Evolutionary conservation across 495 filamentous ascomycete genomes (phyloP).

Genomic region (Aspergillus bridgeri): DNA sequence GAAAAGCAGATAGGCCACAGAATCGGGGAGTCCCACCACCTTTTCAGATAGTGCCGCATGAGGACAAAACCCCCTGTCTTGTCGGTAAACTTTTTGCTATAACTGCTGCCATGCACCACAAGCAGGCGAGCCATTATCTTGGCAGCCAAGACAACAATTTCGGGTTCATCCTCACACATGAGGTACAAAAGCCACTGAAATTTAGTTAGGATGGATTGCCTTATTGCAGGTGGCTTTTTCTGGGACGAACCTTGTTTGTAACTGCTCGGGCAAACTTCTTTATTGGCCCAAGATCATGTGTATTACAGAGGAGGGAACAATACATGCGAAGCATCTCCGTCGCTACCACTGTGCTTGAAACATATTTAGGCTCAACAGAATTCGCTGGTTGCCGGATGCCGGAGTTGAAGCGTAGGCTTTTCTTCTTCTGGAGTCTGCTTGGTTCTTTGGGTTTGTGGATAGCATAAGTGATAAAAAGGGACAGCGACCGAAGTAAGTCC

Average conservation of each 20-base stretch:
- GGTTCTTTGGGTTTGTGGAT: slow-evolving; percentile 63
- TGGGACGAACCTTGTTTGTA: slow-evolving; percentile 78
- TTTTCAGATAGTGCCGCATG: slow-evolving; percentile 73
- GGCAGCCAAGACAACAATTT: slow-evolving; percentile 74
- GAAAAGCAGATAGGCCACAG: slow-evolving; percentile 90
- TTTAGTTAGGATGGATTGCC: slow-evolving; percentile 5
- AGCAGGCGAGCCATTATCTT: slow-evolving; percentile 88
- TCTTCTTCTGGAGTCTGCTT: slow-evolving; percentile 46
- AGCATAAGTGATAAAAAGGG: slow-evolving; percentile 89
- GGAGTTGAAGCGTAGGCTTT: slow-evolving; percentile 43
- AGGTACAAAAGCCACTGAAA: slow-evolving; percentile 90
- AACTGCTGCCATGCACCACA: slow-evolving; percentile 70
- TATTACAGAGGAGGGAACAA: slow-evolving; percentile 74
- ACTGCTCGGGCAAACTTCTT: slow-evolving; percentile 91
- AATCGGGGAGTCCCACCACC: slow-evolving; percentile 83
- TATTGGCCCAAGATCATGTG: slow-evolving; percentile 59
- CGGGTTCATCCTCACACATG: slow-evolving; percentile 79
- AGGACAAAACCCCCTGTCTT: slow-evolving; percentile 85
- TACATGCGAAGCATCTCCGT: slow-evolving; percentile 78
- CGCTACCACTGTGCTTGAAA: slow-evolving; percentile 56
- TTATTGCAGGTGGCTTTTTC: neutral
- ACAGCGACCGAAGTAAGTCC: slow-evolving; percentile 80
- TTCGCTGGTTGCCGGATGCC: slow-evolving; percentile 24
- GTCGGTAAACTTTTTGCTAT: slow-evolving; percentile 77
- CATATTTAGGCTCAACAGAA: slow-evolving; percentile 26